A percentile compares a stretch with the other conserved stretches of the same genome.
phyloP scores from a whole-genome alignment of 2,329 filamentous ascomycete genomes.

The Penicillium italicum region DNA sequence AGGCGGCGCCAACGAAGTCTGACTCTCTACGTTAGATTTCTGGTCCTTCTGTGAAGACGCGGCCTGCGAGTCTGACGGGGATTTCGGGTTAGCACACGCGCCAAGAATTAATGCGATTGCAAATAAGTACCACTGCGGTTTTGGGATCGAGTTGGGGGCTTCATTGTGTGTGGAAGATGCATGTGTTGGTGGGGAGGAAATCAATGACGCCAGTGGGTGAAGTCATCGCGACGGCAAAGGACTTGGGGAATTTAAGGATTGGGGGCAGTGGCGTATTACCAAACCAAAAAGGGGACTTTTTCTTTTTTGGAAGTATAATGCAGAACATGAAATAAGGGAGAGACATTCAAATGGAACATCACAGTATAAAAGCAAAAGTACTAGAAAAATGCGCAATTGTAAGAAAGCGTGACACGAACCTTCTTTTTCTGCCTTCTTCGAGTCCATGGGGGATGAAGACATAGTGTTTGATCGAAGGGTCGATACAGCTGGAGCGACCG shows the following conservation, averaged over 20 bases:
- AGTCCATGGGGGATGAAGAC: constrained; percentile 40
- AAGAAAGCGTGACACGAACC: constrained; percentile 31
- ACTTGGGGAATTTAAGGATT: constrained; percentile 25
- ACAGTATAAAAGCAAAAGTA: constrained; percentile 11
- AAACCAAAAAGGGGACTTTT: constrained; percentile 24
- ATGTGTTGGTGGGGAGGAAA: constrained; percentile 21
- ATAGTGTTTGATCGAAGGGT: constrained; percentile 28
- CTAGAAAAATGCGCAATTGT: constrained; percentile 10
- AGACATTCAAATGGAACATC: background rate
- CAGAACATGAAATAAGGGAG: constrained; percentile 8
- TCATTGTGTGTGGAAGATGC: constrained; percentile 16
- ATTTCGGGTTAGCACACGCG: constrained; percentile 22
- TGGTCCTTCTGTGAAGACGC: constrained; percentile 34
- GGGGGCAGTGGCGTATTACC: constrained; percentile 33
- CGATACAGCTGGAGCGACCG: constrained; percentile 37
- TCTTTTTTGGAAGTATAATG: constrained; percentile 12
- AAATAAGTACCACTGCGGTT: constrained; percentile 22
- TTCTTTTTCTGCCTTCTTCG: constrained; percentile 42
- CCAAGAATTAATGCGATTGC: constrained; percentile 13
- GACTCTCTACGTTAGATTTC: constrained; percentile 52
- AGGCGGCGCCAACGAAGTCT: constrained; percentile 67
- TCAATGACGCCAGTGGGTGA: constrained; percentile 38
- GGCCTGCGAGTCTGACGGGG: constrained; percentile 29
- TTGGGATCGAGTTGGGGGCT: constrained; percentile 17
- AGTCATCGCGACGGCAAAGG: constrained; percentile 36